Base-by-base conservation (phyloP, 169 alveolate species). In the Cryptosporidium ryanae region DNA sequence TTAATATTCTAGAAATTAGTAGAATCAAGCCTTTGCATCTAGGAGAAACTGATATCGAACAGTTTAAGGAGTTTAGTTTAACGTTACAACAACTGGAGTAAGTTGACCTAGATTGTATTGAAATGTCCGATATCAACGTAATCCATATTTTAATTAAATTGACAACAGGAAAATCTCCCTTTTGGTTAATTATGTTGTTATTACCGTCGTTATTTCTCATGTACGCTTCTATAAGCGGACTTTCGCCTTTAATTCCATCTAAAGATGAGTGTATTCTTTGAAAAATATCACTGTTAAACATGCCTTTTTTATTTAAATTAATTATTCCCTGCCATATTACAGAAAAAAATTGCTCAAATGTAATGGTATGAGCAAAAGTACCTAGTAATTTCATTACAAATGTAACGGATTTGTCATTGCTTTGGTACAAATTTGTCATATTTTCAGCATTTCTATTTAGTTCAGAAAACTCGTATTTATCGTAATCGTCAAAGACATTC, bases 301-400 rank as follows among this genome's bases (percentile, higher is more conserved):
- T 59, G 13, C 68, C 87, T 25, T 76, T 76, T 15, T 63, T 27
- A 57, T 55, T 76, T 71, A 76, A 23, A 18, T 49, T n/a, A 13
- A 76, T 25, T 0, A 76, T 18, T 13, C 87, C 87, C n/a, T 76
- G 87, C 87, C 87, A 76, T 29, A 76, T 17, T 46, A 76, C 43
- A 5, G 87, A 67, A 76, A 76, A 76, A 48, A 76, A 76, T 21
- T 76, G 87, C 6, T 76, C 87, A 76, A 76, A 76, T 27, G 87
- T 76, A 8, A 76, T 38, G 13, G 76, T 76, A 18, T 76, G 87
- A 61, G 87, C 87, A 76, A 76, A 76, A 10, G 71, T 76, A 2
- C 87, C 87, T 2, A 76, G 29, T 18, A 76, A 63, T 21, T 55
- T 76, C 87, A 61, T 76, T 1, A 76, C n/a, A 59, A 76, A 76